Conservation (phyloP, 805 yeast genomes). For the Yarrowia alimentaria region DNA sequence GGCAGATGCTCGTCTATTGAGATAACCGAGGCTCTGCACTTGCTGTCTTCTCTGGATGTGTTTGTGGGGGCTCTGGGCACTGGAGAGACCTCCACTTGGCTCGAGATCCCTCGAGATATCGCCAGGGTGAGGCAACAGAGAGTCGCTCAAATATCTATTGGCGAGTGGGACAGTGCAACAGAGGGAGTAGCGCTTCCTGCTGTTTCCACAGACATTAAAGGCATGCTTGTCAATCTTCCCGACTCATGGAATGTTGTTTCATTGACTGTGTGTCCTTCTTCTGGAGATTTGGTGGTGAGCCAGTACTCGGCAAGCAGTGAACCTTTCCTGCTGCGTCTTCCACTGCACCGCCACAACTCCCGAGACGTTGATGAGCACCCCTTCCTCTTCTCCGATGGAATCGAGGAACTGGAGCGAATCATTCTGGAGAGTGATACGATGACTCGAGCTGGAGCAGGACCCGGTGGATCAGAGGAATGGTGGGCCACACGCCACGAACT, state of each 20-base stretch:
- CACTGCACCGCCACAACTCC: constrained; percentile 52
- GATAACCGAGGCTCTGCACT: background rate
- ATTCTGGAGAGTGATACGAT: constrained; percentile 61
- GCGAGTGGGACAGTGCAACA: background rate
- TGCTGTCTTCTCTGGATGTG: constrained; percentile 1
- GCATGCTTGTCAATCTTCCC: constrained; percentile 39
- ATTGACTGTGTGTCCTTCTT: constrained; percentile 56
- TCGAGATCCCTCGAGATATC: too few species aligned
- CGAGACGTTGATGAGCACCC: constrained; percentile 47
- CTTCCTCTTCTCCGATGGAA: constrained; percentile 48
- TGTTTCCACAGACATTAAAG: too few species aligned
- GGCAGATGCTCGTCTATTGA: constrained; percentile 2
- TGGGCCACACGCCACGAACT: constrained; percentile 67
- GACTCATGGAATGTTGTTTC: constrained; percentile 57
- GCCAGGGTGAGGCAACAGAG: too few species aligned
- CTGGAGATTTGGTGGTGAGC: constrained; percentile 59
- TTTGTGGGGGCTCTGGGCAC: constrained; percentile 16
- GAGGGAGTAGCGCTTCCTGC: too few species aligned
- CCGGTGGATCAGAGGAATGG: constrained; percentile 68
- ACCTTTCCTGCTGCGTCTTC: constrained; percentile 57
- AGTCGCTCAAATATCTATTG: too few species aligned
- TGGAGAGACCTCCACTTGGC: too few species aligned
- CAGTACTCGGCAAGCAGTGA: constrained; percentile 41
- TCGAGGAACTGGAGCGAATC: constrained; percentile 49
- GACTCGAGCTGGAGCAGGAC: constrained; percentile 53